Base-by-base conservation (phyloP, 345 rosid genomes). In the Lumnitzera racemosa region DNA sequence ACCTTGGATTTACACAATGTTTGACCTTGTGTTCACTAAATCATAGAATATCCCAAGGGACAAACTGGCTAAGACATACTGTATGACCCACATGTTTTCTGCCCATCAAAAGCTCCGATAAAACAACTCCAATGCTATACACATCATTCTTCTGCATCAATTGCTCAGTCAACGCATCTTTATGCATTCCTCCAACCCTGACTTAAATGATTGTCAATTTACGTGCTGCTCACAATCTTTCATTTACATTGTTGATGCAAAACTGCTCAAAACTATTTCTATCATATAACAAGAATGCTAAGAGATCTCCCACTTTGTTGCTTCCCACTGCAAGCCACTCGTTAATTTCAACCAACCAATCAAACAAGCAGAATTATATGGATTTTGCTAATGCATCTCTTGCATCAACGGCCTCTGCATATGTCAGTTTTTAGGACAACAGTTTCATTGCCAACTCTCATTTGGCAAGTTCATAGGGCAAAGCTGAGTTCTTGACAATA, bases 151-250 rank as follows among this genome's bases (percentile, higher is more conserved):
- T 58, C 20, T 6, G 13, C 50, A 13, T 51, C 47, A 72, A 58
- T n/a, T 72, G 75, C 53, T 77, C 75, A 0, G 73, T 78, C 77
- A 90, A 90, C 51, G 97, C 97, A 83, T 94, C 99, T 65, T 90
- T 66, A 90, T 73, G 70, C 90, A 94, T 77, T 94, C 99, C 97
- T 94, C 99, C 74, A 89, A 97, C 80, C 89, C 97, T 61, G 90
- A 77, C 83, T 94, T 94, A 85, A 94, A 94, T 41, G 90, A 70
- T 70, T 94, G 99, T 56, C 99, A 95, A 67, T 90, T 90, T 66
- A 94, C 90, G 70, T 94, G 99, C 72, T 94, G 29, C 80, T 76
- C 20, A 46, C 68, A 76, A 36, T 76, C 72, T 54, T 76, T 76
- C 62, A 72, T 51, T 53, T 72, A 71, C 59, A 76, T 66, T 10